Base-by-base conservation (phyloP, 225 moss, liverwort and hornwort species). In the Pseudisothecium myosuroides region DNA sequence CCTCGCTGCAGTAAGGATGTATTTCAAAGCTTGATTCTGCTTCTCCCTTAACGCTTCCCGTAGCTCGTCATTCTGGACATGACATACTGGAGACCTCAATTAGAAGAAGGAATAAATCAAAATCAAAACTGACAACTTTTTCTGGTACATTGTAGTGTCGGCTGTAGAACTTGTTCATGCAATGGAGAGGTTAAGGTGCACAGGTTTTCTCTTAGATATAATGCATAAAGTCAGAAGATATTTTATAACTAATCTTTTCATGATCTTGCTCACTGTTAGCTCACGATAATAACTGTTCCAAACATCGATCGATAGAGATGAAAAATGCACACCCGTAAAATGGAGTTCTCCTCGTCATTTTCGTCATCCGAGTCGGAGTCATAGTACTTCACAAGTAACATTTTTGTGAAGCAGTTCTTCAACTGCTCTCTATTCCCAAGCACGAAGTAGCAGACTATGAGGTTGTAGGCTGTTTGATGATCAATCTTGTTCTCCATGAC, bases 391-490 rank as follows among this genome's bases (percentile, higher is more conserved):
- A 96, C 95, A 58, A 97, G 92, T 77, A 99, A 75, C 99, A 99
- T 95, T 87, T 99, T 99, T 83, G 96, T 95, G 90, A 99, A 96
- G 73, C 93, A 94, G 37, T 78, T 94, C 87, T 92, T 99, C 94
- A 97, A 94, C 88, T 97, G 96, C 32, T 97, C 96, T 69, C 74
- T 90, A 43, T 95, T 93, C 27, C 94, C 94, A 24, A 97, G 73
- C 36, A 93, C 90, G 36, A 96, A 96, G 92, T 92, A 96, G 85
- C 96, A 96, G 7, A 97, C 95, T 11, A 93, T 92, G 61, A 97
- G 90, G 89, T 99, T 99, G 90, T 99, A 99, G 79, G 96, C 91
- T 82, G 95, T 94, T 81, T 99, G 96, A 90, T 99, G 97, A 88
- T 99, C 97, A 87, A 99, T 94, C 87, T 95, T 99, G 81, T 96